phyloP scores from a whole-genome alignment of 2,329 filamentous ascomycete genomes.

The Stemphylium beticola region DNA sequence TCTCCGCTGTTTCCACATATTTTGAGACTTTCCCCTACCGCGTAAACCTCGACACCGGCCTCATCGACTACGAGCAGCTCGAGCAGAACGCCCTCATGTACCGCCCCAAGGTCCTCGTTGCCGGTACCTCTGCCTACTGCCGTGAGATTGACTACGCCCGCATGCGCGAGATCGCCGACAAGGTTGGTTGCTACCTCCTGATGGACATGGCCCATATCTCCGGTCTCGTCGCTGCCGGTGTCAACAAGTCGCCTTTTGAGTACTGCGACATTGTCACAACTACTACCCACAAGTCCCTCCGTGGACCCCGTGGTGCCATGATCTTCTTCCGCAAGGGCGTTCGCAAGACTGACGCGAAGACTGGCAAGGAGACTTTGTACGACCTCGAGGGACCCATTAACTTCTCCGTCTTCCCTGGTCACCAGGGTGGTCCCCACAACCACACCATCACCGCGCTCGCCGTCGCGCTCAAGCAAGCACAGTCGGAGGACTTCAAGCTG shows the following conservation, averaged over 20 bases:
- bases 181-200: slow-evolving; percentile 88
- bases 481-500: slow-evolving; percentile 85
- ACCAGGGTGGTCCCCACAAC: slow-evolving; percentile 98
- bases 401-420: slow-evolving; percentile 97
- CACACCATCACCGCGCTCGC: slow-evolving; percentile 98
- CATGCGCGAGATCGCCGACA: slow-evolving; percentile 89
- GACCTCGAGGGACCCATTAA: slow-evolving; percentile 96
- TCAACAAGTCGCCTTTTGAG: slow-evolving; percentile 86
- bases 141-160: slow-evolving; percentile 92
- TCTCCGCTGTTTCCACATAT: slow-evolving; percentile 98
- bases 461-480: slow-evolving; percentile 93
- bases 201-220: slow-evolving; percentile 99
- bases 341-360: slow-evolving; percentile 80
- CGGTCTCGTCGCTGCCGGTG: slow-evolving; percentile 88
- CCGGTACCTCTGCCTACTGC: slow-evolving; percentile 94
- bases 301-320: slow-evolving; percentile 93
- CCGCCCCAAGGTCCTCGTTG: slow-evolving; percentile 93
- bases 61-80: slow-evolving; percentile 93
- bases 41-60: slow-evolving; percentile 84
- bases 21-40: slow-evolving; percentile 98
- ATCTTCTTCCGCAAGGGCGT: slow-evolving; percentile 98
- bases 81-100: slow-evolving; percentile 88
- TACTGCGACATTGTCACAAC: slow-evolving; percentile 96
- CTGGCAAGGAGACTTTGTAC: slow-evolving; percentile 83
- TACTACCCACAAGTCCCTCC: slow-evolving; percentile 96